Conservation (phyloP, 2,329 filamentous ascomycete species). For the Pseudofabraea citricarpa region DNA sequence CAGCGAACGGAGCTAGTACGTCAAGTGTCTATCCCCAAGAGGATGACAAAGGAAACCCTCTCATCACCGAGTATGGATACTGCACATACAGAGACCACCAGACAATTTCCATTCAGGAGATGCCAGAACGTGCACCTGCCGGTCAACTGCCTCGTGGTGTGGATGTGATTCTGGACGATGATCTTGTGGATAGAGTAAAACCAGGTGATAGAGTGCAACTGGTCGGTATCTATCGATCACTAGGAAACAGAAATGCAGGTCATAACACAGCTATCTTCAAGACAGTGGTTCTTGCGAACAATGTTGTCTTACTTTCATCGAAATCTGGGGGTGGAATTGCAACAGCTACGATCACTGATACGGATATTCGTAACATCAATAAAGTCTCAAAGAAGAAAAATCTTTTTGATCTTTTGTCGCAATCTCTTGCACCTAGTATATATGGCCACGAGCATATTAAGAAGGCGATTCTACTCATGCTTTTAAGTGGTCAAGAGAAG, state of each 20-base stretch:
- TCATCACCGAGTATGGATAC: conserved; percentile 94
- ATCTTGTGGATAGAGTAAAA: conserved; percentile 91
- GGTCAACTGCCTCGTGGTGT: conserved; percentile 93
- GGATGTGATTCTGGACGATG: conserved; percentile 94
- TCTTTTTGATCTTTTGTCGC: conserved; percentile 86
- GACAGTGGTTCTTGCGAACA: conserved; percentile 89
- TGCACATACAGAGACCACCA: conserved; percentile 96
- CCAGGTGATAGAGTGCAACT: conserved; percentile 94
- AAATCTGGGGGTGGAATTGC: conserved; percentile 95
- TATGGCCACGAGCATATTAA: conserved; percentile 98
- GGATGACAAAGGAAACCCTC: conserved; percentile 86
- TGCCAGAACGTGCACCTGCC: conserved; percentile 94
- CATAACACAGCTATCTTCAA: conserved; percentile 92
- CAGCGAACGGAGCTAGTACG: conserved; percentile 76
- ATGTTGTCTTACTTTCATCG: conserved; percentile 88
- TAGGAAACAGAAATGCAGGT: conserved; percentile 90
- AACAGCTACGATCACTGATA: conserved; percentile 88
- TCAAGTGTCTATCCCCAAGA: conserved; percentile 92
- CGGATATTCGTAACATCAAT: conserved; percentile 97
- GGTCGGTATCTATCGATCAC: conserved; percentile 90
- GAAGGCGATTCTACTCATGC: conserved; percentile 92
- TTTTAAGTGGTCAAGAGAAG: conserved; percentile 95
- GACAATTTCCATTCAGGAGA: conserved; percentile 97
- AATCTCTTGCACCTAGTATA: conserved; percentile 93
- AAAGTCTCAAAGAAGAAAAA: conserved; percentile 93